Percentiles rank a stretch among this genome's conserved stretches.
Evolutionary conservation across 805 yeast species (phyloP).

Genomic region (Yamadazyma ubonensis): DNA sequence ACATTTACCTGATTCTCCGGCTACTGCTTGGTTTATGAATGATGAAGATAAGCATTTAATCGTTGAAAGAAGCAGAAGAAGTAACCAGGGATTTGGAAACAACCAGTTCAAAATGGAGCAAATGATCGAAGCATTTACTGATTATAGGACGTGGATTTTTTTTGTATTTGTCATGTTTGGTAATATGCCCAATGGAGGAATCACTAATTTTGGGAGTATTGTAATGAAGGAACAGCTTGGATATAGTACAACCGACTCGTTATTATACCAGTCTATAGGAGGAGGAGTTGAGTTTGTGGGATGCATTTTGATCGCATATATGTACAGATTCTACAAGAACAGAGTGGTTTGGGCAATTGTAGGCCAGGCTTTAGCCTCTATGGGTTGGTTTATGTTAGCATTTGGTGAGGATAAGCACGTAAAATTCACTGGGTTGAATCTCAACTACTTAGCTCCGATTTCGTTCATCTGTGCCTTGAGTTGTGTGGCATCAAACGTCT

Average conservation of each 20-base stretch:
- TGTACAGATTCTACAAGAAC: slow-evolving; percentile 25
- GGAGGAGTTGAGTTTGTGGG: slow-evolving; percentile 50
- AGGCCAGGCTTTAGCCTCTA: slow-evolving; percentile 22
- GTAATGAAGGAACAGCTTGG: slow-evolving; percentile 26
- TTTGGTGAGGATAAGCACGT: slow-evolving; percentile 31
- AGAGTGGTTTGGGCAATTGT: slow-evolving; percentile 27
- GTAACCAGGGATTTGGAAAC: slow-evolving; percentile 46
- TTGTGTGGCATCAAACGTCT: slow-evolving; percentile 46
- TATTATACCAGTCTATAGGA: slow-evolving; percentile 45
- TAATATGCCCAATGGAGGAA: slow-evolving; percentile 40
- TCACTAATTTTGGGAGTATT: slow-evolving; percentile 36
- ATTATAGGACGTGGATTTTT: slow-evolving; percentile 36
- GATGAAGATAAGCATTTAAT: slow-evolving; percentile 33
- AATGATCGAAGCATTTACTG: slow-evolving; percentile 34
- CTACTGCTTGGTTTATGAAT: slow-evolving; percentile 38
- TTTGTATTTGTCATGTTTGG: slow-evolving; percentile 24
- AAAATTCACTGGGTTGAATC: slow-evolving; percentile 14
- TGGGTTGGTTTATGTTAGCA: slow-evolving; percentile 40
- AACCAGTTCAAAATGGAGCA: slow-evolving; percentile 37
- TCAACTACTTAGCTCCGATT: slow-evolving; percentile 23
- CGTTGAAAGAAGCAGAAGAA: slow-evolving; percentile 29
- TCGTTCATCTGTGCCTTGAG: slow-evolving; percentile 32
- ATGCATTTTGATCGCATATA: slow-evolving; percentile 28
- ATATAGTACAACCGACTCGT: slow-evolving; percentile 29
- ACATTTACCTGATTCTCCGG: slow-evolving; percentile 42